Evolutionary conservation across 495 filamentous ascomycete species (phyloP).

Genomic region (Bryoglossum gracile): DNA sequence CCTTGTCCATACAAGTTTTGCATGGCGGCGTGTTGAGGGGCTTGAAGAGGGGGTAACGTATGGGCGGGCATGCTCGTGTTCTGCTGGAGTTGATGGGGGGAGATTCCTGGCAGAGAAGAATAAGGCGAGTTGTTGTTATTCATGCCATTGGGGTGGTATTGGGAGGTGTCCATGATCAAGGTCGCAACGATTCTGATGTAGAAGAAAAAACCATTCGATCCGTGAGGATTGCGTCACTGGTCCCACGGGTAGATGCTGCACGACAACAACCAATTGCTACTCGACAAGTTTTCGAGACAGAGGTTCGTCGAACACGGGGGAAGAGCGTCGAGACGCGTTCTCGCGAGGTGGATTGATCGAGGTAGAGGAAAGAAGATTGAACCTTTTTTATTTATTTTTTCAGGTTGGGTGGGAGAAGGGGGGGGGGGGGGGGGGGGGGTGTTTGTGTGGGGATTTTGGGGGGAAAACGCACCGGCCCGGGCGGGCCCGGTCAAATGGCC

Average conservation of each 20-base stretch:
- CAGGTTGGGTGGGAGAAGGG: too few species aligned
- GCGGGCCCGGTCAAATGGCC: too few species aligned
- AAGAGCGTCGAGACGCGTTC: not conserved
- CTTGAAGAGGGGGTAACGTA: slow-evolving; percentile 65
- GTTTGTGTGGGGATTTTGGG: too few species aligned
- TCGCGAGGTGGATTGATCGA: not conserved
- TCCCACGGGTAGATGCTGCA: not conserved
- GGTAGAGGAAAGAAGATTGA: too few species aligned
- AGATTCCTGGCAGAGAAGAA: slow-evolving; percentile 21
- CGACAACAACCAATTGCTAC: slow-evolving; percentile 1
- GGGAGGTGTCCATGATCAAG: slow-evolving; percentile 18
- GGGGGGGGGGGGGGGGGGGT: too few species aligned
- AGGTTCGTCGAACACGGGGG: not conserved
- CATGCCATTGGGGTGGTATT: slow-evolving; percentile 20
- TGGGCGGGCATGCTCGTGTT: slow-evolving; percentile 52
- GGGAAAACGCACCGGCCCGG: too few species aligned
- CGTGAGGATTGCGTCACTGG: slow-evolving; percentile 14
- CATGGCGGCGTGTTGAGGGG: slow-evolving; percentile 52
- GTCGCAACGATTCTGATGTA: not conserved
- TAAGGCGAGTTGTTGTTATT: slow-evolving; percentile 20
- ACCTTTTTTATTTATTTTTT: too few species aligned
- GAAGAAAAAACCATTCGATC: slow-evolving; percentile 17
- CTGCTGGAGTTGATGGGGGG: slow-evolving; percentile 52
- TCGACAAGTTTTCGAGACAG: not conserved
- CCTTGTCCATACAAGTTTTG: slow-evolving; percentile 43